Percentiles rank a stretch among this genome's conserved stretches.
phyloP scores from a whole-genome alignment of 345 rosid species.

The Bretschneidera sinensis region DNA sequence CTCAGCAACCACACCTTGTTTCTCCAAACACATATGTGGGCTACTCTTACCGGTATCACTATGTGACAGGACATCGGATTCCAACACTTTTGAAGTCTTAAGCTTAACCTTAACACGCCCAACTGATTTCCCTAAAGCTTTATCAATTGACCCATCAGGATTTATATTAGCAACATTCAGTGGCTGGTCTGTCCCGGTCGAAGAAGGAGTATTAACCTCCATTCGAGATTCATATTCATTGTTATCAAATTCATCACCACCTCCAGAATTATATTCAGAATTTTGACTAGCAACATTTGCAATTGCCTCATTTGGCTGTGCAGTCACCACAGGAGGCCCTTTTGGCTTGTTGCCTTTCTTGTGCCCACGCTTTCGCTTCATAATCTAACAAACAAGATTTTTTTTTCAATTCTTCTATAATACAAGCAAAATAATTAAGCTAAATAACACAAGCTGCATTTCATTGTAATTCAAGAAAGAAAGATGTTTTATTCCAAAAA shows the following conservation, averaged over 20 bases:
- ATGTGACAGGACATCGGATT: constrained; percentile 38
- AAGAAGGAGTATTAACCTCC: constrained; percentile 73
- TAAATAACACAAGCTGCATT: neutral
- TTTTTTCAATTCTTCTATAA: neutral
- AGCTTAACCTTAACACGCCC: constrained; percentile 80
- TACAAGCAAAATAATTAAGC: constrained; percentile 6
- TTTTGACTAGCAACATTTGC: constrained; percentile 22
- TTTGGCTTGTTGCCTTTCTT: constrained; percentile 56
- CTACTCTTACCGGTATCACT: constrained; percentile 58
- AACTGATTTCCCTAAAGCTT: constrained; percentile 37
- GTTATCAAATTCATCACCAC: constrained; percentile 27
- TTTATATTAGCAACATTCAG: constrained; percentile 39
- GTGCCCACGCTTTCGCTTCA: constrained; percentile 73
- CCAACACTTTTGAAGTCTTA: constrained; percentile 58
- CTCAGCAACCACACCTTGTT: constrained; percentile 36
- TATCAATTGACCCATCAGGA: constrained; percentile 51
- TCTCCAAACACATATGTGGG: constrained; percentile 43
- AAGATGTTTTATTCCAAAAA: neutral
- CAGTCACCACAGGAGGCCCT: constrained; percentile 10
- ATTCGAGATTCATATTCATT: constrained; percentile 48
- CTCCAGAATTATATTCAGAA: constrained; percentile 39
- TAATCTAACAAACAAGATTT: constrained; percentile 17
- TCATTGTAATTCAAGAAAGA: neutral
- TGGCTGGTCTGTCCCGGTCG: constrained; percentile 62
- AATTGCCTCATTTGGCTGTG: constrained; percentile 19